phyloP scores from a whole-genome alignment of 495 filamentous ascomycete species.

The Haplographium delicatum region DNA sequence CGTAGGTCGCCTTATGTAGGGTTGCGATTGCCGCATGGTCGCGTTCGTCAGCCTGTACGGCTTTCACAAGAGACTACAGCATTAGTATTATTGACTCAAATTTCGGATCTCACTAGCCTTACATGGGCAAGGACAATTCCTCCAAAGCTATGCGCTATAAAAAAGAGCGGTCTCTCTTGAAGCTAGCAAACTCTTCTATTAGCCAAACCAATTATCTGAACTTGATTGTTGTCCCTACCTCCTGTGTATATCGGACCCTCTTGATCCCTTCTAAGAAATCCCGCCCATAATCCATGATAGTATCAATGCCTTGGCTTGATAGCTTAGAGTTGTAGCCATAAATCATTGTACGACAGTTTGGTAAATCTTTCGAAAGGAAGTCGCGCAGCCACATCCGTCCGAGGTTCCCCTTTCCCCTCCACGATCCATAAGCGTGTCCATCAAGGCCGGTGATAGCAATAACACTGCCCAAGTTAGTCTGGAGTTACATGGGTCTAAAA shows the following conservation, averaged over 20 bases:
- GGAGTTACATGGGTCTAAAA: too few species aligned
- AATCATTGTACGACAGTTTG: slow-evolving; percentile 29
- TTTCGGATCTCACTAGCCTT: not conserved
- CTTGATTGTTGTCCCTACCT: not conserved
- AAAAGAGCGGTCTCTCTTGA: slow-evolving; percentile 19
- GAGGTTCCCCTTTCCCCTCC: slow-evolving; percentile 26
- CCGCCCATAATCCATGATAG: slow-evolving; percentile 15
- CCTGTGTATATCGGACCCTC: slow-evolving; percentile 14
- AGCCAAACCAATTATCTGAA: not conserved
- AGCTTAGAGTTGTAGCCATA: slow-evolving; percentile 36
- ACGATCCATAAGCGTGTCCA: slow-evolving; percentile 34
- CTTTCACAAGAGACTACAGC: slow-evolving; percentile 24
- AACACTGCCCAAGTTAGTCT: too few species aligned
- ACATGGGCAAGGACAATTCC: slow-evolving; percentile 22
- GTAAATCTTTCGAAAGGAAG: slow-evolving; percentile 31
- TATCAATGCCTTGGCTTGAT: slow-evolving; percentile 15
- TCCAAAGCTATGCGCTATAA: slow-evolving; percentile 26
- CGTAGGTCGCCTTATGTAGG: slow-evolving; percentile 32
- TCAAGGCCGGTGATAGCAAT: slow-evolving; percentile 33
- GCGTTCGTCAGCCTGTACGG: slow-evolving; percentile 24
- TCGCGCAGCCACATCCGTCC: slow-evolving; percentile 36
- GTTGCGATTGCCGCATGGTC: too few species aligned
- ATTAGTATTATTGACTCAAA: slow-evolving; percentile 17
- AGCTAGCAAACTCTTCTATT: slow-evolving; percentile 1
- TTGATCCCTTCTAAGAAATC: slow-evolving; percentile 14